Base-by-base conservation (phyloP, 1,284 basidiomycete species). In the Acaromyces ingoldii region DNA sequence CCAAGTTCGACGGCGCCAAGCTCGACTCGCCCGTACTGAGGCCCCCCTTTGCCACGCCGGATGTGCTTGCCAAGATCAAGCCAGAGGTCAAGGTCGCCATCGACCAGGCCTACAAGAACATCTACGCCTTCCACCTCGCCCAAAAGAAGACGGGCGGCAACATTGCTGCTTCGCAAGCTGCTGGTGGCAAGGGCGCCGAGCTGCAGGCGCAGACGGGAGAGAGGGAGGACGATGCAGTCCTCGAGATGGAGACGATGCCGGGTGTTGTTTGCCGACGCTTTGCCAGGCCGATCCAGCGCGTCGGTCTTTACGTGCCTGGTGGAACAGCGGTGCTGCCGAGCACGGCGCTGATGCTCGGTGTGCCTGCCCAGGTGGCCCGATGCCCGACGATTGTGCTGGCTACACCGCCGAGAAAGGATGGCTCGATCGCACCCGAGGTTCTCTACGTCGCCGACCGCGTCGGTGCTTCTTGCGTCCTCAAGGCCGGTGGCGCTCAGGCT, bases 271-370 rank as follows among this genome's bases (percentile, higher is more conserved):
- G 72, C 47, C 59, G 68, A 11, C 49, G 95, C 38, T 97, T 98
- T 76, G 87, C 91, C 2, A 83, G 91, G 38, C 87, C 95, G 10
- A 93, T 99, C 70, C 85, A 89, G 53, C 85, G 91, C 26, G 95
- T 99, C 28, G 95, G 95, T 31, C 79, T 99, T 46, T 99, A 99
- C 78, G 89, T 99, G 1, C 95, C 95, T 1, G 95, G 95, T 25
- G 95, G 95, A 30, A 97, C 93, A 1, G 95, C 95, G 1, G 84
- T 98, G 41, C 81, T 99, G 22, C 95, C 95, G 10, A 93, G 90
- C 3, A 98, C 95, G 2, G 95, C 95, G 5, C 82, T 99, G 63
- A 97, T 97, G 92, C 84, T 99, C 25, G 93, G 93, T 62, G 87
- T 97, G 17, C 95, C 95, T 3, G 95, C 95, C 1, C 92, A 97